Percentiles rank a stretch among this genome's conserved stretches.
Evolutionary conservation across 805 yeast genomes (phyloP).

Genomic region (Teunomyces cretensis): DNA sequence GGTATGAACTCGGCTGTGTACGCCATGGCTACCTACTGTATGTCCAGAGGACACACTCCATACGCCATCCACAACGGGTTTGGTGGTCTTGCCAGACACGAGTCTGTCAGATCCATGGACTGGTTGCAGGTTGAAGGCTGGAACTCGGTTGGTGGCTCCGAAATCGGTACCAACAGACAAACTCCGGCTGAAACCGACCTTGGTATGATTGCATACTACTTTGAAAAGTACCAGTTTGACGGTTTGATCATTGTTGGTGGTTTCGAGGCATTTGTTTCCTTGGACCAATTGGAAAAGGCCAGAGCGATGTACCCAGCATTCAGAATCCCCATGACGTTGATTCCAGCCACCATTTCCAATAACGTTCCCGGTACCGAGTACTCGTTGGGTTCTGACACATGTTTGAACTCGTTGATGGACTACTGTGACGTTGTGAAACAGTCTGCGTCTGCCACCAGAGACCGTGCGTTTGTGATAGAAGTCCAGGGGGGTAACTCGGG

Average conservation of each 20-base stretch:
- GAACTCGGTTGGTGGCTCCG: conserved; percentile 91
- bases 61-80: conserved; percentile 92
- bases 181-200: conserved; percentile 76
- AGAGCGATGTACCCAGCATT: conserved; percentile 82
- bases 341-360: conserved; percentile 95
- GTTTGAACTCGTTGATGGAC: conserved; percentile 83
- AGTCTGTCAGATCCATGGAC: conserved; percentile 66
- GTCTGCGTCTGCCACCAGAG: conserved; percentile 91
- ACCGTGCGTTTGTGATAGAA: conserved; percentile 92
- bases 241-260: conserved; percentile 94
- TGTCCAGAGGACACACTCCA: conserved; percentile 88
- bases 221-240: conserved; percentile 84
- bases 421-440: conserved; percentile 96
- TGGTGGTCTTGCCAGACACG: conserved; percentile 87
- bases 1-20: conserved; percentile 91
- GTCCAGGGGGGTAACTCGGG: conserved; percentile 99
- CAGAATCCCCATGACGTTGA: conserved; percentile 88
- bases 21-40: conserved; percentile 86
- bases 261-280: conserved; percentile 89
- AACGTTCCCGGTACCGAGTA: conserved; percentile 99
- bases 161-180: conserved; percentile 91
- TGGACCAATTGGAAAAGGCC: conserved; percentile 77
- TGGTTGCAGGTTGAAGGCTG: conserved; percentile 91
- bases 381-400: conserved; percentile 93
- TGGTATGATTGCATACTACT: conserved; percentile 89